phyloP scores from a whole-genome alignment of 768 basidiomycete species.

The Tephrocybe sp. region DNA sequence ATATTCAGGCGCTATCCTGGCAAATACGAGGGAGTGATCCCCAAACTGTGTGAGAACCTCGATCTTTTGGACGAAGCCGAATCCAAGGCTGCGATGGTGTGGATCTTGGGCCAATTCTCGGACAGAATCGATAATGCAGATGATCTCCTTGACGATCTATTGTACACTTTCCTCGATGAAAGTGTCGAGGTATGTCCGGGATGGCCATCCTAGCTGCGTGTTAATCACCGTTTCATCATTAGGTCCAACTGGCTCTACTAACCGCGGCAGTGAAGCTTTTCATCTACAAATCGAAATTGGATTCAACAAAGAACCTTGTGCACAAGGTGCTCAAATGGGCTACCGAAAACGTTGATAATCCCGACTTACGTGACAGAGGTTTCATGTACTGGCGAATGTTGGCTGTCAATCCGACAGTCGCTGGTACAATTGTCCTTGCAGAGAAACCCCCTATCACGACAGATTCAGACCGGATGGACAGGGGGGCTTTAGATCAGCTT shows the following conservation, averaged over 20 bases:
- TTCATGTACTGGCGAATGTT: conserved; percentile 99
- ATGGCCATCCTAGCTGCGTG: not conserved
- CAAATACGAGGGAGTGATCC: conserved; percentile 95
- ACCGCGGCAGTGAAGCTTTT: conserved; percentile 97
- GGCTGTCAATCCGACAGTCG: conserved; percentile 87
- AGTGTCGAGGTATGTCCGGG: conserved; percentile 72
- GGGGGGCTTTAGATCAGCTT: conserved; percentile 93
- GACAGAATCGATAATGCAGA: conserved; percentile 95
- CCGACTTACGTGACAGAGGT: conserved; percentile 93
- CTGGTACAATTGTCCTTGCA: conserved; percentile 86
- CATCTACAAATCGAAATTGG: conserved; percentile 82
- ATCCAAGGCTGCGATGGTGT: conserved; percentile 95
- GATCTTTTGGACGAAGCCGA: conserved; percentile 94
- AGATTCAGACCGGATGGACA: conserved; percentile 96
- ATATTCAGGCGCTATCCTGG: conserved; percentile 97
- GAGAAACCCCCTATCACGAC: conserved; percentile 98
- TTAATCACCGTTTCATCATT: not conserved
- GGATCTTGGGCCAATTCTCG: conserved; percentile 97
- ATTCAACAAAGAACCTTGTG: conserved; percentile 84
- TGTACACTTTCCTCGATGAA: conserved; percentile 90
- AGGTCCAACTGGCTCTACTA: conserved; percentile 95
- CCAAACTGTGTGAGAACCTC: conserved; percentile 87
- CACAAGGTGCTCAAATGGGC: conserved; percentile 96
- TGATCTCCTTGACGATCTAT: conserved; percentile 89
- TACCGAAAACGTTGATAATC: conserved; percentile 97